Percentiles rank a stretch among this genome's conserved stretches.
Conservation (phyloP, 2,329 filamentous ascomycete genomes). For the Botrytis pseudocinerea region DNA sequence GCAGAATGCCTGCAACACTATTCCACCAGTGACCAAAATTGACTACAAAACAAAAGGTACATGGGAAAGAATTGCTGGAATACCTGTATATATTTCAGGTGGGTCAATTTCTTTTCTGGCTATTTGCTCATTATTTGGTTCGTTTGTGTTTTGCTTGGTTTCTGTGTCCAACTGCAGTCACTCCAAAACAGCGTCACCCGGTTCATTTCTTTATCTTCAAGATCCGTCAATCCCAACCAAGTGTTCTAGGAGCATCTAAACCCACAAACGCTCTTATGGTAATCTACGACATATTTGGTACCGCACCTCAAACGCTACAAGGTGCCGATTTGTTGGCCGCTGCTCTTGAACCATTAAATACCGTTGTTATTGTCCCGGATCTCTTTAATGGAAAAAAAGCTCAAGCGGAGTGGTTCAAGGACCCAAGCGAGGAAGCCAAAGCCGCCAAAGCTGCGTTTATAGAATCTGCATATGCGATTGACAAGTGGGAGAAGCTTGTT, state of each 20-base stretch:
- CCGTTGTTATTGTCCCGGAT: conserved; percentile 79
- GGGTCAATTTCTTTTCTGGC: not conserved
- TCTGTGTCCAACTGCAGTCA: not conserved
- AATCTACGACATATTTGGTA: conserved; percentile 65
- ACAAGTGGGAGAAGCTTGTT: conserved; percentile 39
- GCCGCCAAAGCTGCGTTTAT: conserved; percentile 22
- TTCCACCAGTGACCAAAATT: conserved; percentile 40
- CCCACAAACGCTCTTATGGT: conserved; percentile 58
- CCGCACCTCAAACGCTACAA: conserved; percentile 68
- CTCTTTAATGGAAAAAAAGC: conserved; percentile 68
- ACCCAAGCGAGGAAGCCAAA: conserved; percentile 52
- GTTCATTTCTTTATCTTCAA: not conserved
- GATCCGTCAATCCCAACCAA: conserved; percentile 21
- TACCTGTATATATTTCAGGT: conserved; percentile 24
- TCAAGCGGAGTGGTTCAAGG: conserved; percentile 51
- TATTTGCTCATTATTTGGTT: not conserved
- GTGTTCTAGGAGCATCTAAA: conserved; percentile 48
- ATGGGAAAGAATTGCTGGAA: conserved; percentile 27
- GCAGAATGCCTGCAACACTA: conserved; percentile 36
- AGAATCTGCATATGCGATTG: not conserved
- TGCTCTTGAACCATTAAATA: conserved; percentile 49
- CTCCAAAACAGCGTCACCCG: not conserved
- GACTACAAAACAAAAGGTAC: conserved; percentile 38
- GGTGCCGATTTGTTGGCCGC: conserved; percentile 65
- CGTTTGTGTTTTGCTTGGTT: not conserved